A percentile compares a stretch with the other conserved stretches of the same genome.
Evolutionary conservation across 495 filamentous ascomycete species (phyloP).

Genomic region (Evernia prunastri): DNA sequence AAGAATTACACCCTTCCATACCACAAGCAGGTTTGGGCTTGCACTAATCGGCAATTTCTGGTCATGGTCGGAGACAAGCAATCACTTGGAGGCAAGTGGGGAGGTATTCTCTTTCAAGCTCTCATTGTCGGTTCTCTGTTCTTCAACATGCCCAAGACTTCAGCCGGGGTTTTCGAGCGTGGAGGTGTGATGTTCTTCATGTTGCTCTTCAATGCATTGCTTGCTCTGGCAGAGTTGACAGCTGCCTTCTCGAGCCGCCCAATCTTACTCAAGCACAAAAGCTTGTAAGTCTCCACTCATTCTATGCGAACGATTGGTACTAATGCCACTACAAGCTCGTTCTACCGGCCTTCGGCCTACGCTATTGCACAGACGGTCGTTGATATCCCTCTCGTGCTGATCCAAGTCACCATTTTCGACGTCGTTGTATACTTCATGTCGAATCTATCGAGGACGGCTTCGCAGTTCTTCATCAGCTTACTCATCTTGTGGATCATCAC

Average conservation of each 20-base stretch:
- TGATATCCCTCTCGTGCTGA: slow-evolving; percentile 64
- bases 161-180: slow-evolving; percentile 42
- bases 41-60: slow-evolving; percentile 59
- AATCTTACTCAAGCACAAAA: slow-evolving; percentile 76
- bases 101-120: slow-evolving; percentile 61
- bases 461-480: slow-evolving; percentile 77
- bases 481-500: slow-evolving; percentile 55
- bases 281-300: slow-evolving; percentile 34
- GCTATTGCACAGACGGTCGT: slow-evolving; percentile 70
- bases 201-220: slow-evolving; percentile 72
- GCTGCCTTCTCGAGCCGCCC: slow-evolving; percentile 62
- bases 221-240: slow-evolving; percentile 71
- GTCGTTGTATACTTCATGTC: slow-evolving; percentile 56
- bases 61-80: slow-evolving; percentile 58
- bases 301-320: neutral
- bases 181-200: slow-evolving; percentile 65
- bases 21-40: slow-evolving; percentile 58
- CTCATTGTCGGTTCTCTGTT: slow-evolving; percentile 74
- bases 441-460: slow-evolving; percentile 58
- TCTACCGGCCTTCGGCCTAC: slow-evolving; percentile 76
- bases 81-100: slow-evolving; percentile 43
- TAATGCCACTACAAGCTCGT: slow-evolving; percentile 40
- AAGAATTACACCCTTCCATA: slow-evolving; percentile 64
- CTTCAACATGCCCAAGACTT: slow-evolving; percentile 59
- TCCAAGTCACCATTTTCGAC: slow-evolving; percentile 66